Conservation (phyloP, 2,329 filamentous ascomycete species). For the Penicillium vulpinum region DNA sequence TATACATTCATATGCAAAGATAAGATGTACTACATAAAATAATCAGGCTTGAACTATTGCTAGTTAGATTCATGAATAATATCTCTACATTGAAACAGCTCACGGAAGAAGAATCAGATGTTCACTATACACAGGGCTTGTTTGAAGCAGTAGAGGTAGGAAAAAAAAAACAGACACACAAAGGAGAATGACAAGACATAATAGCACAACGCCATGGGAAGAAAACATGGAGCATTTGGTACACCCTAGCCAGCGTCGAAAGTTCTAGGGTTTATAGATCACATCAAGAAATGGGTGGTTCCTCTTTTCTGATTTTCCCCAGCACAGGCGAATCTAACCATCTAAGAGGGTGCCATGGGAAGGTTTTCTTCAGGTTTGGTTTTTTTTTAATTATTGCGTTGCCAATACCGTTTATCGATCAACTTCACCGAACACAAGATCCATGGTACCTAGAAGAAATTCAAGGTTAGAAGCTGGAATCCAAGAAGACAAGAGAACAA, state of each 20-base stretch:
- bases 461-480: constrained; percentile 13
- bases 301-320: constrained; percentile 17
- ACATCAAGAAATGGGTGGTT: constrained; percentile 10
- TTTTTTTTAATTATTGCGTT: constrained; percentile 24
- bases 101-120: constrained; percentile 22
- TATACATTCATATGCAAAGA: not conserved
- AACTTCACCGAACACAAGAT: constrained; percentile 79
- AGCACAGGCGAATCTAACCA: constrained; percentile 15
- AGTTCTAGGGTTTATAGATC: constrained; percentile 20
- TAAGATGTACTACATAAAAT: not conserved
- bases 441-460: constrained; percentile 62
- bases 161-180: constrained; percentile 25
- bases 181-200: constrained; percentile 27
- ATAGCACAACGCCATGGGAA: constrained; percentile 39
- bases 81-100: not conserved
- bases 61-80: not conserved
- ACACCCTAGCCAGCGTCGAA: constrained; percentile 23
- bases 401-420: constrained; percentile 47
- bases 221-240: constrained; percentile 28
- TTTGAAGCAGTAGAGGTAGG: constrained; percentile 22
- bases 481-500: not conserved
- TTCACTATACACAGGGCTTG: constrained; percentile 36
- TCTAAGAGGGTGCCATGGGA: constrained; percentile 24
- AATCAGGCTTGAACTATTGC: not conserved
- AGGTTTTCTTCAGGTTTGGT: constrained; percentile 24